These are phyloP conservation scores for Malus sylvestris DNA, from an alignment of 306 rosid genomes.

Conservation along the genomic window DNA sequence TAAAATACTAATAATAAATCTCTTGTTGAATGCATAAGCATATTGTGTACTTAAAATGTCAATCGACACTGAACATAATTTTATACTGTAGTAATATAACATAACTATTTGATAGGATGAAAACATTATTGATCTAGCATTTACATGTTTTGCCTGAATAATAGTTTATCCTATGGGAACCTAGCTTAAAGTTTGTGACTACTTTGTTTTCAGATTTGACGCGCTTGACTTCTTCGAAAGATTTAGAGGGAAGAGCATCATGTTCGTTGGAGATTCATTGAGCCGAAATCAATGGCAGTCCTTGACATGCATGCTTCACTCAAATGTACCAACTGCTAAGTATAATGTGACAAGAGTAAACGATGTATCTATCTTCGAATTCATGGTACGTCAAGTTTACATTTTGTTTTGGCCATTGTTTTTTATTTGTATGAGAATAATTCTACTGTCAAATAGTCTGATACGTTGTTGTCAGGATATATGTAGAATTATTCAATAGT, in stretches of 20 bases:
- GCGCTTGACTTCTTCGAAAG: constrained; percentile 53
- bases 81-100: background rate
- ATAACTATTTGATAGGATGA: background rate
- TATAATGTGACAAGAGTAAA: constrained; percentile 39
- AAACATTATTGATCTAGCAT: no score
- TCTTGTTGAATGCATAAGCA: background rate
- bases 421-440: background rate
- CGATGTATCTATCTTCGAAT: constrained; percentile 57
- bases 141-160: no score
- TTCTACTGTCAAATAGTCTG: background rate
- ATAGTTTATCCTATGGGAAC: no score
- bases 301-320: constrained; percentile 72
- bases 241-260: constrained; percentile 63
- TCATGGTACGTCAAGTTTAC: constrained; percentile 35
- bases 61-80: background rate
- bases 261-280: constrained; percentile 91
- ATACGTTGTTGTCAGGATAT: no score
- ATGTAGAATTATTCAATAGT: background rate
- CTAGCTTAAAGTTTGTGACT: background rate
- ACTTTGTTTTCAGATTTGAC: constrained; percentile 41
- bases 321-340: constrained; percentile 41
- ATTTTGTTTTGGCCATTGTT: background rate
- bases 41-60: background rate
- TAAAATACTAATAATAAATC: no score
- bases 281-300: constrained; percentile 94